Base-by-base conservation (phyloP, 768 basidiomycete genomes). In the Naganishia kalamii region DNA sequence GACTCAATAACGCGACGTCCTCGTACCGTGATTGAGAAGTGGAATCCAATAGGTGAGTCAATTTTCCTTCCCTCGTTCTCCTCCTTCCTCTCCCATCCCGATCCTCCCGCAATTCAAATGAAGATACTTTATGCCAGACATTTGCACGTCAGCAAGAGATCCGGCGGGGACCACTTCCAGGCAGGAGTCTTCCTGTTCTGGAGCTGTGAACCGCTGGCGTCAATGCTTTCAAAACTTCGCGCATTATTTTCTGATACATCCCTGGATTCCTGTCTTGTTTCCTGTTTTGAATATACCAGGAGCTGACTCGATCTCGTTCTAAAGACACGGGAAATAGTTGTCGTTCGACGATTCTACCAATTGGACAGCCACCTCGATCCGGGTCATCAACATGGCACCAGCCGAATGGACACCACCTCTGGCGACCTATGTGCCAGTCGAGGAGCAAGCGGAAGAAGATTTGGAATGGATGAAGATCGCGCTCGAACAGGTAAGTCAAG, bases 401-500 rank as follows among this genome's bases (percentile, higher is more conserved):
- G 21, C 35, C 21, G 35, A 21, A 15, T 57, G 54, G 54, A 57
- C 54, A 2, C 54, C 54, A 11, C 54, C 54, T 6, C 23, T 57
- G 23, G 54, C 54, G 7, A 57, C 35, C 2, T 80, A 79, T 65
- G 70, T 80, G 21, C 72, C 79, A 0, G 71, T 70, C 1, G 70
- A 72, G 23, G 76, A 81, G 37, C 81, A 82, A 66, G 65, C 69
- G 10, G 75, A 72, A 7, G 49, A 69, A 5, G 80, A 83, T 66
- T 71, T 79, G 25, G 69, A 73, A 35, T 92, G 88, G 87, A 96
- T 96, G 91, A 79, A 81, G 54, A 83, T 86, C 70, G 92, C 92
- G 2, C 84, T 94, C 81, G 75, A 75, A 4, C 92, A 93, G 91
- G 92, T 87, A 69, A 72, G 67, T 65, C 17, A 1, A 10, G 12